These are phyloP conservation scores for Fomitopsis pulvina DNA, from an alignment of 768 basidiomycete species.

Conservation along the genomic window DNA sequence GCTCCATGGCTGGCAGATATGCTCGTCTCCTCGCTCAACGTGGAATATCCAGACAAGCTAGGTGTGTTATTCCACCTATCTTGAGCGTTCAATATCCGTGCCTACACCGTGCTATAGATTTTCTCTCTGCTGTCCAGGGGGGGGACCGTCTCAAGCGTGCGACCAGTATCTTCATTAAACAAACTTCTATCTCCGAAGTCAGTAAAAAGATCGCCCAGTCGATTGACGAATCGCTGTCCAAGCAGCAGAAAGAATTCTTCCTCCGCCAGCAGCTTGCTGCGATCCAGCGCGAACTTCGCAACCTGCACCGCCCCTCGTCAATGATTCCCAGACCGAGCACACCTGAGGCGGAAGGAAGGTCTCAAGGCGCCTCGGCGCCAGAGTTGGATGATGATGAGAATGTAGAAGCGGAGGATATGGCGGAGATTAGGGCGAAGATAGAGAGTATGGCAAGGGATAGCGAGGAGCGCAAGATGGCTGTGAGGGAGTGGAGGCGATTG, in stretches of 20 bases:
- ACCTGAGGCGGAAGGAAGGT: neutral
- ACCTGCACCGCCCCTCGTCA: constrained; percentile 33
- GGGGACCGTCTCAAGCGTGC: constrained; percentile 61
- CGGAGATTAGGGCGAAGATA: constrained; percentile 64
- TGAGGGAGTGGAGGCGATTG: constrained; percentile 77
- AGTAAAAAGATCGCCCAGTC: constrained; percentile 74
- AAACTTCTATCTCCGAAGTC: constrained; percentile 73
- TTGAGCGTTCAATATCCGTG: too few relatives aligned
- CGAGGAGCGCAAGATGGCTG: constrained; percentile 78
- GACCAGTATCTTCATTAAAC: constrained; percentile 66
- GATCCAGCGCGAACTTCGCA: constrained; percentile 69
- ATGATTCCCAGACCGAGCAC: constrained; percentile 6
- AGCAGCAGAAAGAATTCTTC: constrained; percentile 85
- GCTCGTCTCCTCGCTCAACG: constrained; percentile 54
- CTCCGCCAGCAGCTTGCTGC: constrained; percentile 78
- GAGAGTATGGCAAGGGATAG: constrained; percentile 66
- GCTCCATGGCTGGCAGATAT: constrained; percentile 77
- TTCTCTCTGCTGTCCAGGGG: constrained; percentile 53
- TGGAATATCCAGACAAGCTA: constrained; percentile 66
- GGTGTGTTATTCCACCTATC: constrained; percentile 35
- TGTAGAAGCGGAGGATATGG: constrained; percentile 74
- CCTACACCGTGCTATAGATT: constrained; percentile 33
- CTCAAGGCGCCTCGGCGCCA: constrained; percentile 20
- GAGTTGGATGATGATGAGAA: constrained; percentile 76
- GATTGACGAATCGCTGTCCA: constrained; percentile 79